phyloP scores from a whole-genome alignment of 2,329 filamentous ascomycete species.

The Neofusicoccum cordaticola region DNA sequence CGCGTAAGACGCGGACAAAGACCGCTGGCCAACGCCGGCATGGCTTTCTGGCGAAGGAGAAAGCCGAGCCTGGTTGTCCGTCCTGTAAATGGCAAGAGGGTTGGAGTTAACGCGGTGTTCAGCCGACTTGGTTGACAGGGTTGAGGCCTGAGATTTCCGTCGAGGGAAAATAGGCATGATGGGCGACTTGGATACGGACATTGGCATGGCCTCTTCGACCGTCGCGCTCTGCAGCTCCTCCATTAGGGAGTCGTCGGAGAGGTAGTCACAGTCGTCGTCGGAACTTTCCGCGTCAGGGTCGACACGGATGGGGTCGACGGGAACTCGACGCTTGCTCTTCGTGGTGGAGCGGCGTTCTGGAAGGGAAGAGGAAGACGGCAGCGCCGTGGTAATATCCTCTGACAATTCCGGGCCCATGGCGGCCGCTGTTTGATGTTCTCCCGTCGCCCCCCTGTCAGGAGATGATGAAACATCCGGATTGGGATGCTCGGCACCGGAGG shows the following conservation, averaged over 20 bases:
- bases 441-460: constrained; percentile 18
- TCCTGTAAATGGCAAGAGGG: constrained; percentile 17
- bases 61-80: constrained; percentile 23
- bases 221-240: constrained; percentile 81
- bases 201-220: constrained; percentile 76
- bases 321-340: constrained; percentile 15
- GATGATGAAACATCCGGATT: constrained; percentile 17
- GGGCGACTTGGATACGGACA: constrained; percentile 80
- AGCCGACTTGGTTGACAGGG: constrained; percentile 27
- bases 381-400: constrained; percentile 15
- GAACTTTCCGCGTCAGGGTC: constrained; percentile 15
- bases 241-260: constrained; percentile 79
- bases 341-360: constrained; percentile 16
- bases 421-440: constrained; percentile 17
- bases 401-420: constrained; percentile 6
- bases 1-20: constrained; percentile 26
- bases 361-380: constrained; percentile 13
- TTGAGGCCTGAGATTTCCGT: constrained; percentile 25
- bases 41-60: constrained; percentile 32
- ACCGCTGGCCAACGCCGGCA: constrained; percentile 18
- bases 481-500: constrained; percentile 10
- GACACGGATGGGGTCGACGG: constrained; percentile 14
- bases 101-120: constrained; percentile 25
- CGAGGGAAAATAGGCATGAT: constrained; percentile 61
- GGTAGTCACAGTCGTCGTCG: constrained; percentile 44